Base-by-base conservation (phyloP, 805 yeast genomes). In the Phaffomyces thermotolerans region DNA sequence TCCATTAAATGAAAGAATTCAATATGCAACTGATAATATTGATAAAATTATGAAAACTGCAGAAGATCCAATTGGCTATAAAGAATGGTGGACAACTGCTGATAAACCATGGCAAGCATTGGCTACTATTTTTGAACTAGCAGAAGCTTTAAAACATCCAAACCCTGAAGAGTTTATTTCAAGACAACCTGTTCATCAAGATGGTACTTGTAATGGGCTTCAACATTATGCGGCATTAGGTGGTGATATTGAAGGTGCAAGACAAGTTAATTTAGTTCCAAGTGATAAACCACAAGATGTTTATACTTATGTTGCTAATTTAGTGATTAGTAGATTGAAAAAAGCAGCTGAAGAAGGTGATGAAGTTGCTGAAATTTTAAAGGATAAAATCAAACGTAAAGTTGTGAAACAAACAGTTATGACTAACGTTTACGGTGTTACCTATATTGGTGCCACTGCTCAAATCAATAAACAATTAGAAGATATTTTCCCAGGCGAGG, bases 401-500 rank as follows among this genome's bases (percentile, higher is more conserved):
- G 82, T 93, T 37, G 96, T 93, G 32, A 91, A 91, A 60, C 99
- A 91, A 62, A 88, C 99, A 0, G 98, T 91, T 23, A 91, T 91
- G 99, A 91, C 99, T 0, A 90, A 89, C 57, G 99, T 91, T 32
- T 91, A 91, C 60, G 99, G 99, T 56, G 99, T 91, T 12, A 91
- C 99, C 0, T 88, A 76, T 59, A 76, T 87, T 49, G 99, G 99
- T 15, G 99, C 98, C 0, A 78, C 87, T 15, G 82, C 81, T 4
- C 99, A 91, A 65, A 88, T 91, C 56, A 76, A 79, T 45, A 84
- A 81, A 56, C 90, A 90, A 58, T 66, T 91, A 44, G 75, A 74
- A 27, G 81, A 78, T 39, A 63, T 77, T 41, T 78, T 75, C 45
- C 77, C 69, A 43, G 76, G 73, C 22, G 73, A 67, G 13, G 68